Base-by-base conservation (phyloP, 306 rosid species). In the Pterocarpus macrocarpus region DNA sequence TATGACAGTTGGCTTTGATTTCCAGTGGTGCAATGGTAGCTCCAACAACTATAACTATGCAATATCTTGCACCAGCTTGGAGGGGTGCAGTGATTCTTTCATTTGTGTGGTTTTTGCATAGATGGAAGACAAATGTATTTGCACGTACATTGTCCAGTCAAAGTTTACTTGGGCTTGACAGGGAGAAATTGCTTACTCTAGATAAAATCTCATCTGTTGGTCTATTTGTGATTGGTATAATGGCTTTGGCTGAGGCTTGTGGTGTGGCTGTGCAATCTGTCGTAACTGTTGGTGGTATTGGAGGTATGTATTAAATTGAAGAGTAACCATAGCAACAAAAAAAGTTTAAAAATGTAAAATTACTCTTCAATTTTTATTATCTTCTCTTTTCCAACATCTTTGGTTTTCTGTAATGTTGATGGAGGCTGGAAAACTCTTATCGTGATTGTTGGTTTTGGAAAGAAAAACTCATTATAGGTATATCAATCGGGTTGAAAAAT, bases 231-330 rank as follows among this genome's bases (percentile, higher is more conserved):
- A 88, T 93, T 72, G 99, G 98, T 72, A 16, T 89, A 66, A 93
- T 95, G 96, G 93, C 99, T 83, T 85, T 93, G 62, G 92, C 98
- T 11, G 97, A 93, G 92, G 98, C 99, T 69, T 91, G 94, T 87
- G 98, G 97, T 35, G 96, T 93, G 89, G 96, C 97, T 63, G 96
- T 90, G 86, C 94, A 91, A 34, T 95, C 99, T 81, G 74, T 95
- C 73, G 75, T 93, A 75, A 95, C 97, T 4, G 94, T 93, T 83
- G 99, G 99, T 83, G 99, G 98, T 38, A 90, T 95, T 64, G 98
- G 96, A 90, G 99, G 99, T 93, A 73, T 63, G 75, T 69, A 39
- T 69, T 66, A 36, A 32, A 13, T 35, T 62, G 53, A 10, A 47
- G 14, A 47, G 13, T 9, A 47, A 47, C 10, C 53, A 47, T 47